Evolutionary conservation across 2,329 filamentous ascomycete species (phyloP), one percentile per base, ranked within the genome.

Genomic region (Neofusicoccum ribis): DNA sequence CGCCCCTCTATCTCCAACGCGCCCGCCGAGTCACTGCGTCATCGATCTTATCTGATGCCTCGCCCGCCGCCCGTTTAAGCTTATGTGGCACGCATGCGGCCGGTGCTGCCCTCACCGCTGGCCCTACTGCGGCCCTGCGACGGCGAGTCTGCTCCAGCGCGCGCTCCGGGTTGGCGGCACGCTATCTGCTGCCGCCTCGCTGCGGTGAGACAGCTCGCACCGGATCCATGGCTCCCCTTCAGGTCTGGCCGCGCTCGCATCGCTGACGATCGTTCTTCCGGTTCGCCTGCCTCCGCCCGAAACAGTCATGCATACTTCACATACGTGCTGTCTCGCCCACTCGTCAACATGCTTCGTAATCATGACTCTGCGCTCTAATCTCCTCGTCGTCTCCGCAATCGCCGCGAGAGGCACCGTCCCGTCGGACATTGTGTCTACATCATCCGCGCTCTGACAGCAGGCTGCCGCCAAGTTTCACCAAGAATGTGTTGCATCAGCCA

Each of bases 21-120:
- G 43, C 15, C 20, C 12, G 23, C 20, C 37, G 15, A 15, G 37
- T 46, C 23, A 58, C 7, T 39, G 44, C 54, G 54, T 59, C 56
- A 47, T 47, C 31, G 31, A 60, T 60, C 56, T 60, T 60, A 60
- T 60, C 56, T 49, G 56, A 60, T 60, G 56, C 20, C 56, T 34
- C 17, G n/a, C 6, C 27, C 27, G 6, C 5, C 27, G 27, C 27
- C 27, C 27, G 27, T 5, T 60, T 12, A 15, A 23, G 56, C 56
- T n/a, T 60, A n/a, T 39, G 41, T 36, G 5, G 50, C 50, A n/a
- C 37, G 50, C 50, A 20, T 37, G 6, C 20, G 50, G 34, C 50
- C 31, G 37, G 50, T 20, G 0, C 50, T 17, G 31, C 50, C 3
- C 56, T 60, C 56, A 60, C 56, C 56, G 56, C 56, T 47, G 31